These are phyloP conservation scores for Aspergillus luchuensis DNA, from an alignment of 2,329 filamentous ascomycete genomes.

Conservation along the genomic window DNA sequence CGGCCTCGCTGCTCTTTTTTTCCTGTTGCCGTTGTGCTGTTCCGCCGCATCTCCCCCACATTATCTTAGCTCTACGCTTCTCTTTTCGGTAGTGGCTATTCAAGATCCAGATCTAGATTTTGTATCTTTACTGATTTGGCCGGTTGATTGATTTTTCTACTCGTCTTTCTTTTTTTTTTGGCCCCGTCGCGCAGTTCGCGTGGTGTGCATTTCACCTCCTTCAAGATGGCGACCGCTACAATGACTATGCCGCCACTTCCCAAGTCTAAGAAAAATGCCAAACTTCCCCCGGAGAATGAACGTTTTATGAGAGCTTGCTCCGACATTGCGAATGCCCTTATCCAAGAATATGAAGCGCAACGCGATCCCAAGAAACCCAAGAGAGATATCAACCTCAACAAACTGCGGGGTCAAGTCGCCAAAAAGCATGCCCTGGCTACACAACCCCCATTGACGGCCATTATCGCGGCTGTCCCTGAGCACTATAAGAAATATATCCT, in stretches of 20 bases:
- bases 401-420: slow-evolving; percentile 78
- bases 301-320: slow-evolving; percentile 91
- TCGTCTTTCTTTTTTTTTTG: neutral
- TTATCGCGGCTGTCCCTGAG: slow-evolving; percentile 97
- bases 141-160: neutral
- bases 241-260: slow-evolving; percentile 60
- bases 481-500: slow-evolving; percentile 99
- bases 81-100: too few relatives aligned
- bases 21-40: slow-evolving; percentile 27
- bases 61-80: too few relatives aligned
- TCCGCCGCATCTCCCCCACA: slow-evolving; percentile 12
- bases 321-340: slow-evolving; percentile 89
- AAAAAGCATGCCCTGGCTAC: slow-evolving; percentile 90
- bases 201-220: slow-evolving; percentile 12
- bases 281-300: slow-evolving; percentile 89
- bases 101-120: too few relatives aligned
- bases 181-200: slow-evolving; percentile 14
- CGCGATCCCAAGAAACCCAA: slow-evolving; percentile 71
- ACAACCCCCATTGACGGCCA: slow-evolving; percentile 89
- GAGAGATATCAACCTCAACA: slow-evolving; percentile 91
- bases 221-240: slow-evolving; percentile 63
- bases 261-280: slow-evolving; percentile 67
- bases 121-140: neutral
- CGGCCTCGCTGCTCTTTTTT: slow-evolving; percentile 14
- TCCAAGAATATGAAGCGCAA: slow-evolving; percentile 87